Base-by-base conservation (phyloP, 768 basidiomycete genomes). In the Termitomyces sp. region DNA sequence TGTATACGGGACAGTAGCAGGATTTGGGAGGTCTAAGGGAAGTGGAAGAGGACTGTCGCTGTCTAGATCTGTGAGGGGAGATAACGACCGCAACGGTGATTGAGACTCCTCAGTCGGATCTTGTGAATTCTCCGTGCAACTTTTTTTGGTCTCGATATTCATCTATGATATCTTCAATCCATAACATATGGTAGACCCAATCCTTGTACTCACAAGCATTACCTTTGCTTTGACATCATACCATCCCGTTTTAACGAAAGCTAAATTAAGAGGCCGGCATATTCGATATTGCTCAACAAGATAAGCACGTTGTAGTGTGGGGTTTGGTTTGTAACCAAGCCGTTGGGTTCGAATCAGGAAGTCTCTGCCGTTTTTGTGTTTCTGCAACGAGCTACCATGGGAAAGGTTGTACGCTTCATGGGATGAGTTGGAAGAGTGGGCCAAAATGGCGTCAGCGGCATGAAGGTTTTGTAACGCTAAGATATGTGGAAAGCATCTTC, bases 231-330 rank as follows among this genome's bases (percentile, higher is more conserved):
- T 17, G 7, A 11, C 43, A 58, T 90, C 88, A 60, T 90, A 90
- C 80, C 82, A 89, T 2, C 88, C 88, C n/a, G 66, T 65, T 43
- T 63, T 66, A n/a, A 77, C 70, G 32, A 66, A 66, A 7, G 66
- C 60, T 9, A 58, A 40, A 56, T 77, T 76, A 15, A 77, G 51
- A 2, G 85, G 79, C 43, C 69, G 75, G 63, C 82, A 84, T 37
- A 67, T 67, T 12, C 58, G 62, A 60, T 80, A 88, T 19, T 68
- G 71, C 52, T 72, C 64, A 3, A 86, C 82, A 22, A 77, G 68
- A 46, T 78, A 62, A 5, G 70, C 70, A 26, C 84, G 73, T 48
- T 76, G 69, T 60, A 62, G 69, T 57, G 45, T 60, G 55, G 55
- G 62, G 45, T 68, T 72, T 47, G 63, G 74, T 60, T 62, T 58